Evolutionary conservation across 495 filamentous ascomycete genomes (phyloP), one percentile per base, ranked within the genome.

Genomic region (Tuber magnatum): DNA sequence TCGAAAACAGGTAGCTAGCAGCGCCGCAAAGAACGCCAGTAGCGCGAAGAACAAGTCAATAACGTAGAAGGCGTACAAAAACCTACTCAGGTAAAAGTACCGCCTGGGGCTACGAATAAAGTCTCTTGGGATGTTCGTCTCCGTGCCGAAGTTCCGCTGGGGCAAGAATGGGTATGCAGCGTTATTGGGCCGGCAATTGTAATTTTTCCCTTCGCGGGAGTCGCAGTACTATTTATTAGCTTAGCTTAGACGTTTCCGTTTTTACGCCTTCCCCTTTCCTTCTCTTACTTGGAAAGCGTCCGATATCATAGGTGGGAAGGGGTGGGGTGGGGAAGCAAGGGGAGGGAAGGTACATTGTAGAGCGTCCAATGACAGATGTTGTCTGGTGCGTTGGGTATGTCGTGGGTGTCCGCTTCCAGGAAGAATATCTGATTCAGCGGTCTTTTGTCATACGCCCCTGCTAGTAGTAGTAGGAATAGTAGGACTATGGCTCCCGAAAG

Each of bases 61-160:
- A 75, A 92, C 82, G 77, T 89, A 87, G 81, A 92, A 92, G n/a
- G 90, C 88, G 83, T 91, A 92, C 83, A 89, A 88, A 85, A 92
- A 92, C 44, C 91, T 87, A 61, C 88, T 88, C 51, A 87, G 84
- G 82, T 91, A 86, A 83, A 87, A 93, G 83, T 89, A 92, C 72
- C 88, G 84, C 28, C 85, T 85, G 0, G 86, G 87, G n/a, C 87
- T 88, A 78, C 73, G 20, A 65, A 78, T 20, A 40, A 82, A 82
- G 41, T 74, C 75, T 10, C 10, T 38, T 8, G 91, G 91, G 22
- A 93, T 82, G 72, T 88, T 88, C 0, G 70, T 76, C 0, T 82
- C 84, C 5, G 90, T 91, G 75, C 83, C 83, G 73, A 93, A 93
- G 84, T 90, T 92, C 38, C 84, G 82, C 56, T 88, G 86, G 32